Percentiles rank a stretch among this genome's conserved stretches.
phyloP scores from a whole-genome alignment of 768 basidiomycete species.

The Leccinum uliginosum region DNA sequence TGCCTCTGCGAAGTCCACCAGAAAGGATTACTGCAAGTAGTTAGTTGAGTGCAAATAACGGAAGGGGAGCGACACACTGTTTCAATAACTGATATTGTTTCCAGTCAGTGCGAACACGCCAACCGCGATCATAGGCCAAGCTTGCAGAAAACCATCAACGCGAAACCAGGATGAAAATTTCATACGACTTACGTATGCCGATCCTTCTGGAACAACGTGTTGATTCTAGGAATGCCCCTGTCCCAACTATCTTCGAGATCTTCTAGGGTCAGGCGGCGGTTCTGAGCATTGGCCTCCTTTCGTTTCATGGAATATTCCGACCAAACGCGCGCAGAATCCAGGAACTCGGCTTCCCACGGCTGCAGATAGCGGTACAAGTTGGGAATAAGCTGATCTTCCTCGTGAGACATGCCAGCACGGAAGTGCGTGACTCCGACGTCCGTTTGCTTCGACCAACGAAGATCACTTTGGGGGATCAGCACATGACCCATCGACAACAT shows the following conservation, averaged over 20 bases:
- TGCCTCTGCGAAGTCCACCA: slow-evolving; percentile 99
- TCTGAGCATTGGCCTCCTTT: slow-evolving; percentile 99
- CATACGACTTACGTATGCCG: slow-evolving; percentile 68
- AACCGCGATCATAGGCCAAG: slow-evolving; percentile 96
- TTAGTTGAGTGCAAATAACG: slow-evolving; percentile 7
- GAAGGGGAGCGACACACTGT: slow-evolving; percentile 50
- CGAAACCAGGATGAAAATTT: neutral
- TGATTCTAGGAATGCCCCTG: slow-evolving; percentile 96
- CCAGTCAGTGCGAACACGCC: slow-evolving; percentile 97
- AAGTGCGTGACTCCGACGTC: slow-evolving; percentile 98
- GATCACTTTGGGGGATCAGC: slow-evolving; percentile 94
- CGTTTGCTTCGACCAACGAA: slow-evolving; percentile 98
- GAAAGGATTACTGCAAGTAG: slow-evolving; percentile 78
- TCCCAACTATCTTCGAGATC: slow-evolving; percentile 99
- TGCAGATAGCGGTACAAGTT: slow-evolving; percentile 96
- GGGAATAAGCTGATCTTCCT: slow-evolving; percentile 92
- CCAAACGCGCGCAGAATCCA: slow-evolving; percentile 99
- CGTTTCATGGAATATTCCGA: slow-evolving; percentile 99
- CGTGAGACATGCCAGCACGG: slow-evolving; percentile 98
- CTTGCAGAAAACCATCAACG: slow-evolving; percentile 30
- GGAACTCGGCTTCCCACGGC: slow-evolving; percentile 96
- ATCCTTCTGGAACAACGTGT: slow-evolving; percentile 98
- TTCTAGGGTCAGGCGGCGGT: slow-evolving; percentile 92
- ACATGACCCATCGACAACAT: slow-evolving; percentile 99
- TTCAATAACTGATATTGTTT: slow-evolving; percentile 94